Conservation (phyloP, 2,329 filamentous ascomycete genomes). For the Aspergillus eucalypticola region DNA sequence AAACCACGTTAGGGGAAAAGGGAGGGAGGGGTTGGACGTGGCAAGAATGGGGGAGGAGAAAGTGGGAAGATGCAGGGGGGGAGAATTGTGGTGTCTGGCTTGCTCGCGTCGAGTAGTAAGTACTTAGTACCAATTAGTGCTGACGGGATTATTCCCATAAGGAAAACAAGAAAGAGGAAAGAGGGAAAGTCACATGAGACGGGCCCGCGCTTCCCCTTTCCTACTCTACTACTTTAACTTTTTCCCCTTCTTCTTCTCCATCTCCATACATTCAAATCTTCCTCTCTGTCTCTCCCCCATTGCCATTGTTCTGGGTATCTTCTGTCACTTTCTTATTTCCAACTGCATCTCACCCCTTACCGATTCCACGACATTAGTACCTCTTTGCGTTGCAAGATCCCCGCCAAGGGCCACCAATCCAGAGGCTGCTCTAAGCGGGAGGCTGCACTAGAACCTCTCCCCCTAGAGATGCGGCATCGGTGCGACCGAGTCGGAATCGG, state of each 20-base stretch:
- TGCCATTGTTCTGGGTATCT: neutral
- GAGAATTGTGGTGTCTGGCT: neutral
- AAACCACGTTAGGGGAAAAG: too few species aligned
- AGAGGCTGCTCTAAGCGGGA: neutral
- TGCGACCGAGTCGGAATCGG: conserved; percentile 10
- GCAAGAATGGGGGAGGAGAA: neutral
- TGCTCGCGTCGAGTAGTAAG: too few species aligned
- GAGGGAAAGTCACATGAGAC: neutral
- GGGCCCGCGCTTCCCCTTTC: neutral
- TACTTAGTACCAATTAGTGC: neutral
- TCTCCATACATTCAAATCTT: too few species aligned
- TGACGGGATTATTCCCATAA: neutral
- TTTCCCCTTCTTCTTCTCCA: too few species aligned
- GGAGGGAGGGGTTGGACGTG: neutral
- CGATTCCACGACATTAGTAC: too few species aligned
- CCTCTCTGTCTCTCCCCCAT: too few species aligned
- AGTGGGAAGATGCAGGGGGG: neutral
- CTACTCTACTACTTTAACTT: too few species aligned
- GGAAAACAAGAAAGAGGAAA: neutral
- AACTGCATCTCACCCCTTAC: too few species aligned
- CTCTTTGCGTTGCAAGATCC: neutral
- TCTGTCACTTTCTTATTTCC: too few species aligned
- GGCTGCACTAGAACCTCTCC: neutral
- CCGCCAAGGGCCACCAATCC: neutral
- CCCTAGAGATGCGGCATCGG: neutral